Base-by-base conservation (phyloP, 1,284 basidiomycete species). In the Ceratobasidium sp. region DNA sequence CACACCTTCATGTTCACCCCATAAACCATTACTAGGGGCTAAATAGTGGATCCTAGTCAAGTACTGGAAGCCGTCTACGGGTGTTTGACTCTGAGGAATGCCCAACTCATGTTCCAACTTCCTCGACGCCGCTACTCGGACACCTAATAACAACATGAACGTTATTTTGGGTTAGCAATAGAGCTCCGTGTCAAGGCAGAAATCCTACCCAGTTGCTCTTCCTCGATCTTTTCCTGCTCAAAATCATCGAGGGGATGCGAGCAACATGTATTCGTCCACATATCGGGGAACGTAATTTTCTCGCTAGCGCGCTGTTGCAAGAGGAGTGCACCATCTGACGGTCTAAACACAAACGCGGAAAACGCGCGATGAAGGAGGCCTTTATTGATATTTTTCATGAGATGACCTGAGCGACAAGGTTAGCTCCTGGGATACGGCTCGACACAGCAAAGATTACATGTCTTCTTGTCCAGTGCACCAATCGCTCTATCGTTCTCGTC, bases 251-350 rank as follows among this genome's bases (percentile, higher is more conserved):
- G 88, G 20, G 98, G 98, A 83, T 99, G 98, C 44, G 96, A 98
- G 87, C 98, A 99, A 85, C 98, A 99, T 3, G 98, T 99, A 86
- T 99, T 99, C 56, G 98, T 99, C 98, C 98, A 99, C 96, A 99
- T 97, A 84, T 95, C 91, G 1, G 98, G 98, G 88, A 99, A 99
- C 1, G 98, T 99, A 84, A 99, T 99, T 89, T 99, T 99, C 88
- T 99, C 97, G 38, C 91, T 89, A 12, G 98, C 98, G 61, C 98
- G 90, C 84, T 96, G 95, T 85, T 99, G 98, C 52, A 99, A 90
- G 23, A 99, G 89, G n/a, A 99, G 90, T 84, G 94, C 95, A 75
- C 97, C 98, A 84, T 98, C 95, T 9, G 91, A 91, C 0, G 98
- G 97, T 67, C 97, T 90, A 88, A 99, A 99, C 80, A 99, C 90